phyloP scores from a whole-genome alignment of 2,329 filamentous ascomycete genomes.

The Coniochaeta sp. region DNA sequence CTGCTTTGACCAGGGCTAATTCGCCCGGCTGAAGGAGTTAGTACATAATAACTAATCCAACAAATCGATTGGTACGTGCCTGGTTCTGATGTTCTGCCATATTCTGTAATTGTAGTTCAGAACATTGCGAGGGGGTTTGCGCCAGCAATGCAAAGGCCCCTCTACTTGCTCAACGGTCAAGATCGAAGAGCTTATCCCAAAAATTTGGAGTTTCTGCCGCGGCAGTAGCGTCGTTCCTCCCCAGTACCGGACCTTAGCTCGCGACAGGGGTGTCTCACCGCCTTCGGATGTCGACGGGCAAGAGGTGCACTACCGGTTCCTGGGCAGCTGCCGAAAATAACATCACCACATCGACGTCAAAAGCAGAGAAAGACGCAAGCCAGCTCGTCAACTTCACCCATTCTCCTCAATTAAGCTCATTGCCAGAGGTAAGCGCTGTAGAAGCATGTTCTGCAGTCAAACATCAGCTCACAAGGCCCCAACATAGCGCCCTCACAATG shows the following conservation, averaged over 20 bases:
- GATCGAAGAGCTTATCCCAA: not conserved
- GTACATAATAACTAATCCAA: not conserved
- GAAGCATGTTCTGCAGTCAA: not conserved
- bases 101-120: not conserved
- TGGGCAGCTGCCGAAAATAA: constrained; percentile 12
- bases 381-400: not conserved
- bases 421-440: not conserved
- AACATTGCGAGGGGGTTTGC: not conserved
- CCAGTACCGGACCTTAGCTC: not conserved
- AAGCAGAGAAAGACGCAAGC: not conserved
- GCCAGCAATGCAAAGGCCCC: not conserved
- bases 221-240: not conserved
- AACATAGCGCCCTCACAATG: constrained; percentile 33
- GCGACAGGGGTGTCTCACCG: constrained; percentile 27
- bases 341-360: constrained; percentile 7
- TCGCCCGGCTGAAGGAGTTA: constrained; percentile 10
- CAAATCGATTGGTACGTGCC: not conserved
- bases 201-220: constrained; percentile 7
- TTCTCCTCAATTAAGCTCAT: not conserved
- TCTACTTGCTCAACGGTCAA: not conserved
- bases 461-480: not conserved
- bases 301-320: constrained; percentile 12
- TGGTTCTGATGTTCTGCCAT: not conserved
- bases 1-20: constrained; percentile 39
- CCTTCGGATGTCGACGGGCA: constrained; percentile 25